Evolutionary conservation across 2,329 filamentous ascomycete genomes (phyloP), one percentile per base, ranked within the genome.

Genomic region (Orbilia brochopaga): DNA sequence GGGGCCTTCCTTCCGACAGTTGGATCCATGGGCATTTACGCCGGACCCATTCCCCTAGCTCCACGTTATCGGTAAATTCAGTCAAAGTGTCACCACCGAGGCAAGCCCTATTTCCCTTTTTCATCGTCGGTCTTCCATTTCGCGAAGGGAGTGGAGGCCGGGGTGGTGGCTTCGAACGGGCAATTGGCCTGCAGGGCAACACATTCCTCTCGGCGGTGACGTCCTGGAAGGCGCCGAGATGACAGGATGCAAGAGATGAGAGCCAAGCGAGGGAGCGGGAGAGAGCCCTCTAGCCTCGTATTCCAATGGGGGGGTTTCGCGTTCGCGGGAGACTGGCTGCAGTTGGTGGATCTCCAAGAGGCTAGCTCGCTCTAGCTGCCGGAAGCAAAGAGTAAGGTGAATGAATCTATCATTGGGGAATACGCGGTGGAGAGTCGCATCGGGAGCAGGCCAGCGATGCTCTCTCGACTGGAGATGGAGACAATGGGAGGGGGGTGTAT

Each of bases 271-370:
- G n/a, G 23, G 27, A 74, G 73, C 66, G 62, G 75, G 56, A 56
- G 21, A 61, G 46, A 40, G 37, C 37, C 6, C 37, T 42, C 37
- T 17, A 42, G 37, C n/a, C 40, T 40, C 40, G 50, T 46, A 63
- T 64, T 59, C n/a, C n/a, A n/a, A n/a, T n/a, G n/a, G n/a, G n/a
- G n/a, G n/a, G n/a, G n/a, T n/a, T 27, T 27, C 52, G 40, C 56
- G 21, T 58, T 15, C 5, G 54, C 72, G 58, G 40, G 66, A 76
- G 75, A 75, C 75, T 73, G 37, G 4, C n/a, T 42, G n/a, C 11
- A 17, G 5, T 42, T 42, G n/a, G 37, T 42, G 37, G 37, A 42
- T 13, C 37, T 42, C 13, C 37, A 42, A 32, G 27, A 32, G 27
- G 37, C 37, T 13, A 42, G 37, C 15, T 17, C 11, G n/a, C n/a